Base-by-base conservation (phyloP, 1,284 basidiomycete species). In the Malassezia psittaci region DNA sequence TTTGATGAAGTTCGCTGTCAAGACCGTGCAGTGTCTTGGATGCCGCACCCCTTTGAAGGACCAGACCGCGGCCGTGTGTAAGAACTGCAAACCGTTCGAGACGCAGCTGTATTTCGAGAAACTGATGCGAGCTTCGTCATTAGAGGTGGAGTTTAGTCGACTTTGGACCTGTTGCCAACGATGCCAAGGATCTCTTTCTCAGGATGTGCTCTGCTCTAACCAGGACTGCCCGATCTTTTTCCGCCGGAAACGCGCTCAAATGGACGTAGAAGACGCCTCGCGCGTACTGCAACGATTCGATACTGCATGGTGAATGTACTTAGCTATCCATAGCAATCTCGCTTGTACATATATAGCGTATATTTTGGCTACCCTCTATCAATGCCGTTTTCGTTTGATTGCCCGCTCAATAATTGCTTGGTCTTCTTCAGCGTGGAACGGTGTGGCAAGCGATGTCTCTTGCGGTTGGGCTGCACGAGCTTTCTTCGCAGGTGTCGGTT, bases 171-270 rank as follows among this genome's bases (percentile, higher is more conserved):
- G 70, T 54, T 74, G 72, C 41, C 72, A 74, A 59, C 63, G 72
- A 8, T 74, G 72, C 51, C 67, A 70, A 49, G 70, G 72, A 15
- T 67, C 66, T 32, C 53, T 74, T 52, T 63, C 72, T 5, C 66
- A 93, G 85, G 93, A 98, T 70, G 93, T 96, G 16, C 79, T 98
- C 37, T 98, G 93, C 72, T 88, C 88, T 0, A 93, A 88, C 71
- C 91, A 88, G 70, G 93, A 98, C 76, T 98, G 93, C 66, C 93
- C 93, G 0, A 96, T 96, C 61, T 96, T 91, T 76, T 96, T 96
- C 75, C 90, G 93, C 83, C 79, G 93, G 39, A 69, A 69, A 50
- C 59, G 68, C 13, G 68, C 65, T 5, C 68, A 69, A 42, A 68
- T 66, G 60, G 68, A 69, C 45, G 65, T 62, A 13, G 68, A 69